phyloP scores from a whole-genome alignment of 2,329 filamentous ascomycete species.

The Trichoderma endophyticum region DNA sequence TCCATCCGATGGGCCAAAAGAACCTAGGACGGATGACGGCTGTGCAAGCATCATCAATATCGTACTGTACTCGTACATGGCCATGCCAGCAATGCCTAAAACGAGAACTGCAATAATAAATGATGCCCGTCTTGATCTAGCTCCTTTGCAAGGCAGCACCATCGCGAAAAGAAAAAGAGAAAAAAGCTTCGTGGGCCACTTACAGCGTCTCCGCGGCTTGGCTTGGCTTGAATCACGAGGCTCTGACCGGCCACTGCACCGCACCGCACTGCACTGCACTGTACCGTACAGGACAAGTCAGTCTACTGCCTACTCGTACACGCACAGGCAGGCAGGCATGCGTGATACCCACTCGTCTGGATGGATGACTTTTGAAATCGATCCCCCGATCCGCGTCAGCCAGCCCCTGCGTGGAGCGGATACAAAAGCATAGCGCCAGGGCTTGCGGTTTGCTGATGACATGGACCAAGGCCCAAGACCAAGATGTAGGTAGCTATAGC shows the following conservation, averaged over 20 bases:
- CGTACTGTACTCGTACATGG: background rate
- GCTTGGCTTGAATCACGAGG: background rate
- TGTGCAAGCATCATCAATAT: background rate
- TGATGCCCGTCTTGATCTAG: background rate
- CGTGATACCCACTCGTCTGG: background rate
- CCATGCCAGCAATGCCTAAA: no score
- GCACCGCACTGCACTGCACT: background rate
- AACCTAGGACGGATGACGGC: background rate
- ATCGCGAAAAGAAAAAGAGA: background rate
- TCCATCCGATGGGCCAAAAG: background rate
- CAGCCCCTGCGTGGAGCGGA: constrained; percentile 14
- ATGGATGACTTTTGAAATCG: background rate
- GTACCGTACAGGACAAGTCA: background rate
- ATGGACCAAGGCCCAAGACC: background rate
- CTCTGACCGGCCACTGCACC: background rate
- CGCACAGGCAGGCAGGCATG: background rate
- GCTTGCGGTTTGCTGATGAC: constrained; percentile 12
- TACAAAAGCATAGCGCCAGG: constrained; percentile 16
- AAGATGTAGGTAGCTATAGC: background rate
- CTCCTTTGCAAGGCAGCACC: background rate
- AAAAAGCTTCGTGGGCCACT: background rate
- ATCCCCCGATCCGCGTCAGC: constrained; percentile 18
- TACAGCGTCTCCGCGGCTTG: background rate
- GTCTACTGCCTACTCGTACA: background rate
- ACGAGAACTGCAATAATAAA: background rate